Base-by-base conservation (phyloP, 1,139 yeast species). In the Lodderomyces beijingensis region DNA sequence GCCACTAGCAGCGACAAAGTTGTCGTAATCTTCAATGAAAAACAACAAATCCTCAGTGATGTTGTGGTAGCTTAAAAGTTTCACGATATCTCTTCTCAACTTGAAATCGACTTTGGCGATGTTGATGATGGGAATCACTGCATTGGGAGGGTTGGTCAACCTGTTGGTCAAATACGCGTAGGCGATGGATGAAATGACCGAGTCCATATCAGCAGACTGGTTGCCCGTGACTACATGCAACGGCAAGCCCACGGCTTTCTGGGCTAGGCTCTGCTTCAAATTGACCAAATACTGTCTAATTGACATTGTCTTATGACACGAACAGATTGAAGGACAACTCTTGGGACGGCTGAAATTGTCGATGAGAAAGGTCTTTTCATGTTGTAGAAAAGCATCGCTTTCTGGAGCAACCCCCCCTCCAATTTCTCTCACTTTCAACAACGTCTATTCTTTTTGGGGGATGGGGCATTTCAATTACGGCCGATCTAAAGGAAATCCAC, bases 161-260 rank as follows among this genome's bases (percentile, higher is more conserved):
- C 50, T 45, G 11, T 30, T n/a, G 17, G 45, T 46, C 38, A 80
- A 67, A 50, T 77, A 85, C 0, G 95, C 79, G 47, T 77, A 83
- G 2, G 84, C 50, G 5, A 91, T 62, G 1, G 96, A 82, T 39
- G 82, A 70, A 1, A 85, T 72, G 25, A 88, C 83, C 1, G 96
- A 88, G 55, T 89, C 98, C 59, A 89, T 62, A 55, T 89, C 96
- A 16, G 77, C 74, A 1, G 94, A 77, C 50, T 87, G 94, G 51
- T 89, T 89, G 1, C 97, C 96, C 0, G 87, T 68, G 1, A 85
- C 94, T 27, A 86, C 57, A 23, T 53, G 48, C 25, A 64, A 46
- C 19, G 62, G 59, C 3, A 21, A 6, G 8, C 35, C 33, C 11
- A 46, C 22, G 4, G 45, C 24, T 1, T 39, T 41, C 10, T 47